Evolutionary conservation across 1,284 basidiomycete species (phyloP), one percentile per base, ranked within the genome.

Genomic region (Laetiporus sulphureus): DNA sequence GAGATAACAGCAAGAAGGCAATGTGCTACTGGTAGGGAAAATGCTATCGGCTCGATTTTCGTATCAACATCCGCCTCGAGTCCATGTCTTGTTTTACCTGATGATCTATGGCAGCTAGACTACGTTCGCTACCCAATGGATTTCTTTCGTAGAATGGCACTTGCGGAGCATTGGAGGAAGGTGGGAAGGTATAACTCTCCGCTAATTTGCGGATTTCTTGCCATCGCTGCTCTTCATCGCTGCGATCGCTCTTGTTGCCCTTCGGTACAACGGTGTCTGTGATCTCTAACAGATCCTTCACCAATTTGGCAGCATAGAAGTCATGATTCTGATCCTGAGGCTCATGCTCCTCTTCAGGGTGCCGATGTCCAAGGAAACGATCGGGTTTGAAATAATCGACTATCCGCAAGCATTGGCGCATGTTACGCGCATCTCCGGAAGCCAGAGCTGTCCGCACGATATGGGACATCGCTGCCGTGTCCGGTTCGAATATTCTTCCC

Each of bases 391-490:
- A 30, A 18, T 32, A n/a, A 45, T 67, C 60, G 5, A 75, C 55
- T 11, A 87, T 73, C 36, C 81, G 72, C 44, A 85, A 49, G 47
- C 71, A 74, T 50, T 81, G 78, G 15, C 73, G 69, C 51, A 76
- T 64, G 48, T 73, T 65, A 20, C 68, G 67, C 11, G 57, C 58
- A 48, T 76, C 71, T 20, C 63, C 61, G 11, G 70, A 71, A 11
- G 63, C 65, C 32, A 73, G 50, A 18, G 83, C 78, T 2, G 73
- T 68, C 21, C 73, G 72, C 45, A 79, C 55, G 46, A 87, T 58
- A 34, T 61, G 62, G 19, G 72, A 72, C 59, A 79, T 66, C 15
- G 69, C 69, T 45, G 71, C 69, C 6, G 67, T 62, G 35, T 71
- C 67, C 10, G 73, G 72, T 13, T 56, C 45, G 36, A 78, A 45